phyloP scores from a whole-genome alignment of 1,284 basidiomycete species.

The Marasmius fiardii region DNA sequence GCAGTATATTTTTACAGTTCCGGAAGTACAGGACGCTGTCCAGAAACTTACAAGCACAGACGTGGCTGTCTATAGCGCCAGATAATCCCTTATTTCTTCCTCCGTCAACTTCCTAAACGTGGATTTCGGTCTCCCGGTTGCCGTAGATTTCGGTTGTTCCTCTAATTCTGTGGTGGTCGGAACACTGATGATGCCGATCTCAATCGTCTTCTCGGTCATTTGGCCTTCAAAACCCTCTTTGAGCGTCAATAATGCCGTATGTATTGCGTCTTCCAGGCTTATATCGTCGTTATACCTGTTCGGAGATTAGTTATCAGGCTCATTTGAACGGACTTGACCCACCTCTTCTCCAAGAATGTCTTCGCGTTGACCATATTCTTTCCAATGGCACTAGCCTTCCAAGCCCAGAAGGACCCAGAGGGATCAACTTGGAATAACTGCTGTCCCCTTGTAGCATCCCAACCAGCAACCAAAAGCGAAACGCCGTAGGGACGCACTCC shows the following conservation, averaged over 20 bases:
- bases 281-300: conserved; percentile 98
- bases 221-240: conserved; percentile 99
- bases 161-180: conserved; percentile 78
- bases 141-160: conserved; percentile 68
- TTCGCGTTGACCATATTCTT: conserved; percentile 99
- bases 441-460: conserved; percentile 89
- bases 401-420: conserved; percentile 98
- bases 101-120: conserved; percentile 93
- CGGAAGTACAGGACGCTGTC: not conserved
- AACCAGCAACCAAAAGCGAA: conserved; percentile 94
- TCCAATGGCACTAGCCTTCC: conserved; percentile 99
- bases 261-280: conserved; percentile 97
- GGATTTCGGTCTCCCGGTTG: conserved; percentile 73
- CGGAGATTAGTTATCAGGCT: conserved; percentile 10
- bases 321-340: conserved; percentile 25
- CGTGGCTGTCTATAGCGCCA: conserved; percentile 81
- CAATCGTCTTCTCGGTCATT: conserved; percentile 99
- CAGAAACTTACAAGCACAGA: conserved; percentile 17
- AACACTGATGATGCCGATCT: conserved; percentile 94
- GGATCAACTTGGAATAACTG: conserved; percentile 98
- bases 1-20: not conserved
- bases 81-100: conserved; percentile 93
- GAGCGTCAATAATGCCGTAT: conserved; percentile 96
- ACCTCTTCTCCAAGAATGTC: conserved; percentile 98
- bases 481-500: conserved; percentile 99